Conservation (phyloP, 495 filamentous ascomycete genomes). For the Tuber melanosporum region DNA sequence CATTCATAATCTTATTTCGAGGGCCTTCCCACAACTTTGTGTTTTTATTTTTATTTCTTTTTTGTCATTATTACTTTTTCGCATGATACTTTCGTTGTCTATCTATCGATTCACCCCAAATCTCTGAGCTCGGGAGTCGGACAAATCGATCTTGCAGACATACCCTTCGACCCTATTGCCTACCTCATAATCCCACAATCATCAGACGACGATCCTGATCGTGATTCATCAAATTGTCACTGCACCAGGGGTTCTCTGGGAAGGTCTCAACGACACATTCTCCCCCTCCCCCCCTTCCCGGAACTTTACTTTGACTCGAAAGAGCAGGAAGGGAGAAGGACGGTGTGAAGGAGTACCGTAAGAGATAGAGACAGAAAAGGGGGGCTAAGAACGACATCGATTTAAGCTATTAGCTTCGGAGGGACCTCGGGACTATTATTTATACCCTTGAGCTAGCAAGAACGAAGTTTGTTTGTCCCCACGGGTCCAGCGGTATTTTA, state of each 20-base stretch:
- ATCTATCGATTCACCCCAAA: not conserved
- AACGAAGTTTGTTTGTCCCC: not conserved
- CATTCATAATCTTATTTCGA: conserved; percentile 30
- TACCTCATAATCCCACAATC: not conserved
- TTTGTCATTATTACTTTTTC: conserved; percentile 10
- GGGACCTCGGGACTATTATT: not conserved
- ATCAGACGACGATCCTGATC: not conserved
- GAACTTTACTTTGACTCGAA: not conserved
- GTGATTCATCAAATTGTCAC: not conserved
- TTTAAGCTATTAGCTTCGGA: conserved; percentile 4
- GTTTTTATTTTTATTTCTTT: conserved; percentile 34
- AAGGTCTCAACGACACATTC: not conserved
- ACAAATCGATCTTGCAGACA: conserved; percentile 2
- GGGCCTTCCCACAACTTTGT: conserved; percentile 18
- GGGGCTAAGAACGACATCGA: not conserved
- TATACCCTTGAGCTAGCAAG: conserved; percentile 4
- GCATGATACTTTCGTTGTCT: not conserved
- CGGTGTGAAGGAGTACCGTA: not conserved
- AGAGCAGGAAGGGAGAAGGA: not conserved
- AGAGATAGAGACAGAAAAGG: not conserved
- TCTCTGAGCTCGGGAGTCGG: not conserved
- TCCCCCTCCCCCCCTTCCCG: not conserved
- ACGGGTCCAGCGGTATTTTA: conserved; percentile 2
- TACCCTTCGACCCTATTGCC: not conserved
- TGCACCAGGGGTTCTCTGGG: not conserved